These are phyloP conservation scores for Populus pruinosa DNA, from an alignment of 345 rosid species.

Conservation along the genomic window DNA sequence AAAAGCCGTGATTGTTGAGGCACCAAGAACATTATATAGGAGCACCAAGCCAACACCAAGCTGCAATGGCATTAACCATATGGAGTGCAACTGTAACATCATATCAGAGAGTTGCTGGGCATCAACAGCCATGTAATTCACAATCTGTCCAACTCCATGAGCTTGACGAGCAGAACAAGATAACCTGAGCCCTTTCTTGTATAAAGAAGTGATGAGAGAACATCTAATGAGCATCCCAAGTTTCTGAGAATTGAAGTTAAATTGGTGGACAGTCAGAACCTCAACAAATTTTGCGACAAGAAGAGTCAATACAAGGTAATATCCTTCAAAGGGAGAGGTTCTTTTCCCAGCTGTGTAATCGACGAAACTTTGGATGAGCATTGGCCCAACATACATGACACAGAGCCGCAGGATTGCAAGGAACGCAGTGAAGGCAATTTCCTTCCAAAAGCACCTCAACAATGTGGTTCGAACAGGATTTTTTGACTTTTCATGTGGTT, in stretches of 20 bases:
- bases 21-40: conserved; percentile 60
- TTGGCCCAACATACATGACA: conserved; percentile 77
- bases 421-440: conserved; percentile 65
- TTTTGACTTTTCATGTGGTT: conserved; percentile 49
- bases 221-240: conserved; percentile 90
- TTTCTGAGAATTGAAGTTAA: conserved; percentile 84
- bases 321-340: conserved; percentile 71
- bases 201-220: conserved; percentile 73
- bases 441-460: conserved; percentile 73
- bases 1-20: conserved; percentile 50
- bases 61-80: conserved; percentile 91
- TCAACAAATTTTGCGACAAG: conserved; percentile 72
- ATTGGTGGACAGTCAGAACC: conserved; percentile 73
- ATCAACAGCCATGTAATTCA: conserved; percentile 97
- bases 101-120: conserved; percentile 96
- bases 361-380: conserved; percentile 78
- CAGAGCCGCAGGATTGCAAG: conserved; percentile 68
- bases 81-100: conserved; percentile 91
- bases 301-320: conserved; percentile 69
- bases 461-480: conserved; percentile 71
- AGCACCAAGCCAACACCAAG: conserved; percentile 62
- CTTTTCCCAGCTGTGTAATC: conserved; percentile 77
- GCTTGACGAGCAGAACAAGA: conserved; percentile 83
- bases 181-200: conserved; percentile 70
- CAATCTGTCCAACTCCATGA: conserved; percentile 95